Conservation (phyloP, 2,329 filamentous ascomycete species). For the Onygenales sp. region DNA sequence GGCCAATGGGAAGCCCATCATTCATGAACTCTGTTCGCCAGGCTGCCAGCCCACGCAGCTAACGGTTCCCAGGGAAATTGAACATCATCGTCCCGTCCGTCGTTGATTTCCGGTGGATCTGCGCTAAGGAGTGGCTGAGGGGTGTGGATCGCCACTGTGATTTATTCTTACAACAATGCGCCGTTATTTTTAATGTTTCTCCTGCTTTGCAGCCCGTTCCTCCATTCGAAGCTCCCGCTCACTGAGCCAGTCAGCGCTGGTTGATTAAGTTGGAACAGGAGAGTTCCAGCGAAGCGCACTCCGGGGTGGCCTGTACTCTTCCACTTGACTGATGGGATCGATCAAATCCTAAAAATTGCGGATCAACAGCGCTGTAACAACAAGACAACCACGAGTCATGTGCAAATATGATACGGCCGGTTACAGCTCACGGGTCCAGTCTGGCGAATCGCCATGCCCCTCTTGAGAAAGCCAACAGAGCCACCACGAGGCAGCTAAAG, state of each 20-base stretch:
- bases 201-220: background rate
- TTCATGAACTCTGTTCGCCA: background rate
- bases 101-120: constrained; percentile 10
- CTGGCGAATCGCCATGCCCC: background rate
- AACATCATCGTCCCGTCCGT: constrained; percentile 10
- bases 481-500: constrained; percentile 5
- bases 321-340: background rate
- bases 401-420: background rate
- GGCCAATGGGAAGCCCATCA: constrained; percentile 2
- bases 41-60: background rate
- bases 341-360: background rate
- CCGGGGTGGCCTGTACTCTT: background rate
- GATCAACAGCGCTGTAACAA: background rate
- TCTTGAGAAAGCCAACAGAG: background rate
- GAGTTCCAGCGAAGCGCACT: background rate
- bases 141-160: constrained; percentile 3
- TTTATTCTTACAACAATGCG: background rate
- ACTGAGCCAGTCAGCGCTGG: constrained; percentile 6
- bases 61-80: constrained; percentile 3
- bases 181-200: background rate
- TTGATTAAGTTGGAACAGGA: background rate
- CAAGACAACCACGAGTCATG: constrained; percentile 1
- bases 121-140: constrained; percentile 9
- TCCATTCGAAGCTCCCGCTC: constrained; percentile 4
- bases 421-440: background rate